Evolutionary conservation across 352 stramenopile species (phyloP).

Genomic region (Pythium volutum): DNA sequence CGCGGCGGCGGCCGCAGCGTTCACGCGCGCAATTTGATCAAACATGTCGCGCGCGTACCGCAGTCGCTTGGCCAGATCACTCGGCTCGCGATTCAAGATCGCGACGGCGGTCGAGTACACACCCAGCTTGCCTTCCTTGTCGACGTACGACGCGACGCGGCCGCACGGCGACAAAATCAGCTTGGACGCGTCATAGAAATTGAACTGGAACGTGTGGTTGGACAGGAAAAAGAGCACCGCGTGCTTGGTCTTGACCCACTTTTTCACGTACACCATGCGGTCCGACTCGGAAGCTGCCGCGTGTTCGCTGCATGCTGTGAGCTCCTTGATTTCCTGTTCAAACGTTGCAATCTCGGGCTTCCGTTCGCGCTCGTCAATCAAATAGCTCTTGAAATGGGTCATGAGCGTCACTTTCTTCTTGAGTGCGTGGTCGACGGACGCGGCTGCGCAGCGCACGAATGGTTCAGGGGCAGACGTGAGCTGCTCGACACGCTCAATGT

Average conservation of each 20-base stretch:
- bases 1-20: slow-evolving; percentile 4
- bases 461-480: slow-evolving; percentile 31
- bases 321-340: slow-evolving; percentile 23
- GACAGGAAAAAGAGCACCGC: slow-evolving; percentile 97
- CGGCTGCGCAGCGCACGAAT: slow-evolving; percentile 40
- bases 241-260: slow-evolving; percentile 98
- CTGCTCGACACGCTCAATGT: slow-evolving; percentile 89
- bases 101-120: slow-evolving; percentile 49
- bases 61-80: slow-evolving; percentile 73
- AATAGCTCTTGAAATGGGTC: slow-evolving; percentile 97
- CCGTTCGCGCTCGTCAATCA: slow-evolving; percentile 80
- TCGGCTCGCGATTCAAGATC: slow-evolving; percentile 56
- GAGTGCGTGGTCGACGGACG: slow-evolving; percentile 83
- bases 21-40: slow-evolving; percentile 83
- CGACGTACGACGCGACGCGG: slow-evolving; percentile 86
- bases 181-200: slow-evolving; percentile 97
- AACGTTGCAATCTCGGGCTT: slow-evolving; percentile 25
- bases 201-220: slow-evolving; percentile 94
- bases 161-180: slow-evolving; percentile 92
- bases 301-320: slow-evolving; percentile 10
- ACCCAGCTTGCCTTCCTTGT: slow-evolving; percentile 67
- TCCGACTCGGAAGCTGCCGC: background rate
- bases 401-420: slow-evolving; percentile 98
- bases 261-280: slow-evolving; percentile 94
- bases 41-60: slow-evolving; percentile 97